phyloP scores from a whole-genome alignment of 495 filamentous ascomycete genomes.

The Penicillium salamii region DNA sequence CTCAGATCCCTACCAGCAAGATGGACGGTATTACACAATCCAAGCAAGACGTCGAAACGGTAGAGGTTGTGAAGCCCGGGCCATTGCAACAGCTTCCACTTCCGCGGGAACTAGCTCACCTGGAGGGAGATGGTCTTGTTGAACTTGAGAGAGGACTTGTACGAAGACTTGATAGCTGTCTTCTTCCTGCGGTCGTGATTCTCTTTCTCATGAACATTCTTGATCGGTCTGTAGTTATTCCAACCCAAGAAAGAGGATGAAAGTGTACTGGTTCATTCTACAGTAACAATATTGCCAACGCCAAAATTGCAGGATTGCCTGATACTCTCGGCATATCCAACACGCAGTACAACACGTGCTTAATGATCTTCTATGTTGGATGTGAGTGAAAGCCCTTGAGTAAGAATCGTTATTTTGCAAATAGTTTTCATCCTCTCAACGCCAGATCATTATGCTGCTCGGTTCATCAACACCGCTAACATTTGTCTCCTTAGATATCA shows the following conservation, averaged over 20 bases:
- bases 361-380: constrained; percentile 13
- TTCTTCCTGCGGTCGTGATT: constrained; percentile 9
- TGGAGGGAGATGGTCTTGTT: not conserved
- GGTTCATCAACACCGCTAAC: no score
- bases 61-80: constrained; percentile 6
- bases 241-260: not conserved
- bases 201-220: constrained; percentile 14
- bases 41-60: not conserved
- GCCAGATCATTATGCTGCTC: no score
- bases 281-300: constrained; percentile 9
- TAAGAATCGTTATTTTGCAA: no score
- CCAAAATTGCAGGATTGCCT: constrained; percentile 5
- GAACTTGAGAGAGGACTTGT: constrained; percentile 6
- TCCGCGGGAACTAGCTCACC: constrained; percentile 1
- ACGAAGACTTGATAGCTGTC: constrained; percentile 5
- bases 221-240: constrained; percentile 4
- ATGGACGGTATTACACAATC: constrained; percentile 4
- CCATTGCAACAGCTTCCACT: constrained; percentile 7
- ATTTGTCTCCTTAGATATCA: constrained; percentile 1
- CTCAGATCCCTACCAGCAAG: not conserved
- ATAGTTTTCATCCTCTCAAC: no score
- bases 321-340: constrained; percentile 6
- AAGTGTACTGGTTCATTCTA: not conserved
- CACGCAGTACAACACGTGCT: constrained; percentile 6
- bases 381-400: constrained; percentile 7